These are phyloP conservation scores for Streptanthus diversifolius DNA, from an alignment of 345 rosid genomes.

Conservation along the genomic window DNA sequence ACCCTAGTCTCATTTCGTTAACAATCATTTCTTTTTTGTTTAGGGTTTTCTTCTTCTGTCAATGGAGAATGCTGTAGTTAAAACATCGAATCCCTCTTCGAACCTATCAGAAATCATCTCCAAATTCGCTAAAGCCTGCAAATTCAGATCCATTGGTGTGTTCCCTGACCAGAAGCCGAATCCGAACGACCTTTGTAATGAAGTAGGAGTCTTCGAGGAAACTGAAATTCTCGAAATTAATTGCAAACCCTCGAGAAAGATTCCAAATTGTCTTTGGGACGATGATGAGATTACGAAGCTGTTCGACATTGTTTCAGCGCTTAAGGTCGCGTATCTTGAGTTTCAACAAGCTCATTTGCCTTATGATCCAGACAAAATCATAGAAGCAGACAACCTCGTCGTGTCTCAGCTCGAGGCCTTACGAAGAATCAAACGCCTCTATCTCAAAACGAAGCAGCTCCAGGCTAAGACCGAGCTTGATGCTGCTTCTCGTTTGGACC, in stretches of 20 bases:
- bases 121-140: conserved; percentile 56
- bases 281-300: conserved; percentile 38
- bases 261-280: conserved; percentile 3
- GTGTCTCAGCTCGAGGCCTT: conserved; percentile 49
- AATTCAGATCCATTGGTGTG: conserved; percentile 58
- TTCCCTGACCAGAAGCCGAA: conserved; percentile 30
- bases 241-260: conserved; percentile 23
- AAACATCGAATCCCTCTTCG: conserved; percentile 40
- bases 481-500: conserved; percentile 28
- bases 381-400: conserved; percentile 49
- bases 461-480: conserved; percentile 20
- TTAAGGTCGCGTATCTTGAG: conserved; percentile 52
- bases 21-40: neutral
- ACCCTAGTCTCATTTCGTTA: conserved; percentile 19
- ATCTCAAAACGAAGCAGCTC: conserved; percentile 33
- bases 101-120: conserved; percentile 51
- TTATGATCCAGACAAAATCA: conserved; percentile 50
- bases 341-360: conserved; percentile 64
- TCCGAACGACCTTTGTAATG: conserved; percentile 29
- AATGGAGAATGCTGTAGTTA: conserved; percentile 45
- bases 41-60: neutral
- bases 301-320: conserved; percentile 44
- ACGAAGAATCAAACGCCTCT: conserved; percentile 37
- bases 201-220: conserved; percentile 16
- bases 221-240: conserved; percentile 16